Conservation (phyloP, 73 alveolate species). For the Uronychia binucleata region DNA sequence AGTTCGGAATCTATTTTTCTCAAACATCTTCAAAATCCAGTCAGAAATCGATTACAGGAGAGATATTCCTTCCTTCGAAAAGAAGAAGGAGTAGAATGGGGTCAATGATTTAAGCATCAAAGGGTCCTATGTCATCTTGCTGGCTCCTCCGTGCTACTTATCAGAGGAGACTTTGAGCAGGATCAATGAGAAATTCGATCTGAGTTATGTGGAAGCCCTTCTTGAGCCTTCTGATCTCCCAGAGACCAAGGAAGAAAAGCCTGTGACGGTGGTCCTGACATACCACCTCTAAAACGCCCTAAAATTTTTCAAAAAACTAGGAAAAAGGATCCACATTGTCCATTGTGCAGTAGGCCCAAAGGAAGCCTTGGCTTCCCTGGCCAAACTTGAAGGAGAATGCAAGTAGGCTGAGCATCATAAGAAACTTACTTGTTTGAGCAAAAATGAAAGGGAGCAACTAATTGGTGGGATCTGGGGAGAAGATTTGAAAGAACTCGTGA, state of each 20-base stretch:
- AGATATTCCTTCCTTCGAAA: too few species aligned
- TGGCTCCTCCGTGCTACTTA: neutral
- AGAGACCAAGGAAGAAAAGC: neutral
- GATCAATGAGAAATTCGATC: too few species aligned
- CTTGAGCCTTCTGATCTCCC: neutral
- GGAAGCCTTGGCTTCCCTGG: neutral
- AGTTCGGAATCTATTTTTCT: neutral
- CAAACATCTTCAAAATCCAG: conserved; percentile 20
- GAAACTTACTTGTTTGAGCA: too few species aligned
- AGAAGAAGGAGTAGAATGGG: too few species aligned
- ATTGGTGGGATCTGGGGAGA: too few species aligned
- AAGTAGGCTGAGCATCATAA: too few species aligned
- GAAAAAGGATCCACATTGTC: neutral
- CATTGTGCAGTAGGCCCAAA: neutral
- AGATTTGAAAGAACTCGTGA: neutral
- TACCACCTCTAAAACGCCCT: neutral
- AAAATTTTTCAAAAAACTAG: neutral
- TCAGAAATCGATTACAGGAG: conserved; percentile 6
- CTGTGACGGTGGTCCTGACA: neutral
- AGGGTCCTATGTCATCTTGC: neutral
- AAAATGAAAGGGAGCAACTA: too few species aligned
- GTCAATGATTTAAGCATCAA: too few species aligned
- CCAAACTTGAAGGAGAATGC: neutral
- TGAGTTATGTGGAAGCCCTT: neutral
- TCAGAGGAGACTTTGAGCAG: neutral